phyloP scores from a whole-genome alignment of 164 flowering plant genomes.

The Kingdonia uniflora region DNA sequence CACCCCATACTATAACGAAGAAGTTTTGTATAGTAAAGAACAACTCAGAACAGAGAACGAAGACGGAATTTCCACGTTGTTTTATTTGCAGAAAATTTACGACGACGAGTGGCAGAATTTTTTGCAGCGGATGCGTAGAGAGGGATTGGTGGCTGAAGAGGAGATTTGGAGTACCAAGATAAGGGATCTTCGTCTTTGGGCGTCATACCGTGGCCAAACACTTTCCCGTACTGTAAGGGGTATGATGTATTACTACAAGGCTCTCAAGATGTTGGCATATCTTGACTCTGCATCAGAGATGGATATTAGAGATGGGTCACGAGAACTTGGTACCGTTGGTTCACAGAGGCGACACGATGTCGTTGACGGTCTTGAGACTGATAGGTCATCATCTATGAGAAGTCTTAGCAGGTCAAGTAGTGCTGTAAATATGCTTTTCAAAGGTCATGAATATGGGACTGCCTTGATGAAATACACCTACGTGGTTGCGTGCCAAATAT shows the following conservation, averaged over 20 bases:
- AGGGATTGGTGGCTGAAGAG: conserved; percentile 58
- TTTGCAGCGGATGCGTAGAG: conserved; percentile 69
- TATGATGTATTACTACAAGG: conserved; percentile 93
- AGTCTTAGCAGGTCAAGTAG: conserved; percentile 32
- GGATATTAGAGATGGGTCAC: conserved; percentile 59
- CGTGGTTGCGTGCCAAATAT: conserved; percentile 81
- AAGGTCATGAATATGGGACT: conserved; percentile 60
- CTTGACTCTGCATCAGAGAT: conserved; percentile 89
- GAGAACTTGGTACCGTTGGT: conserved; percentile 34
- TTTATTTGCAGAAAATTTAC: conserved; percentile 81
- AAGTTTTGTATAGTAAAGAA: conserved; percentile 52
- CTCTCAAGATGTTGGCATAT: conserved; percentile 75
- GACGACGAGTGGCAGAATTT: conserved; percentile 88
- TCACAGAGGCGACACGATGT: conserved; percentile 21
- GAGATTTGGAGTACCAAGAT: conserved; percentile 55
- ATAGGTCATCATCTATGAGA: conserved; percentile 18
- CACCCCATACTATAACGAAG: conserved; percentile 91
- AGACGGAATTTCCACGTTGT: conserved; percentile 82
- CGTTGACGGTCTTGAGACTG: conserved; percentile 19
- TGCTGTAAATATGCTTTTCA: conserved; percentile 43
- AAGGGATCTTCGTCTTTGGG: conserved; percentile 84
- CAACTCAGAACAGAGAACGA: conserved; percentile 59
- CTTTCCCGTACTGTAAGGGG: conserved; percentile 90
- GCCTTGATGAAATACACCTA: conserved; percentile 87
- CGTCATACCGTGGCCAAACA: conserved; percentile 91